Evolutionary conservation across 257 asterid genomes (phyloP).

Genomic region (Phtheirospermum japonicum): DNA sequence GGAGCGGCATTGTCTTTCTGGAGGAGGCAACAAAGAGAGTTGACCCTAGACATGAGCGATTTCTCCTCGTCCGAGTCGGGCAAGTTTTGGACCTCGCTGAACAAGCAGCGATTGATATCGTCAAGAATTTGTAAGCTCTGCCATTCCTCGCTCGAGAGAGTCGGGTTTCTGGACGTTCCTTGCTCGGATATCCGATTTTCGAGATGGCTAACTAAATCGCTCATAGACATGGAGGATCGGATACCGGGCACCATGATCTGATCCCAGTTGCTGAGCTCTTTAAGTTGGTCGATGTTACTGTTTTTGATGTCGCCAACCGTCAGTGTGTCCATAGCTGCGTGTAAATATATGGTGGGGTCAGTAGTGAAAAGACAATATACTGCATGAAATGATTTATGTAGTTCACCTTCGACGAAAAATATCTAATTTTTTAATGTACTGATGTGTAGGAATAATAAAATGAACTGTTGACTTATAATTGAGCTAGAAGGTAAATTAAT

Average conservation of each 20-base stretch:
- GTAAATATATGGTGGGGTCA: constrained; percentile 2
- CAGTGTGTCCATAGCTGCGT: constrained; percentile 45
- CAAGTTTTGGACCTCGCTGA: constrained; percentile 54
- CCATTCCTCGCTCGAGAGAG: constrained; percentile 71
- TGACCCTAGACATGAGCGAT: constrained; percentile 79
- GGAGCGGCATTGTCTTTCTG: constrained; percentile 59
- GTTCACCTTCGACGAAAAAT: too few relatives aligned
- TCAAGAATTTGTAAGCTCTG: constrained; percentile 70
- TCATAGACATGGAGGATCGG: constrained; percentile 85
- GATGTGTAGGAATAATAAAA: too few relatives aligned
- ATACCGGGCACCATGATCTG: constrained; percentile 77
- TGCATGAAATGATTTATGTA: too few relatives aligned
- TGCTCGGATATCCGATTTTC: constrained; percentile 79
- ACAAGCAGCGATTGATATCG: constrained; percentile 61
- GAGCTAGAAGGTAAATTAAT: too few relatives aligned
- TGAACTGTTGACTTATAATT: too few relatives aligned
- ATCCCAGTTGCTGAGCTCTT: constrained; percentile 67
- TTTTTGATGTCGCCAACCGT: constrained; percentile 46
- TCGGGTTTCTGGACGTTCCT: constrained; percentile 42
- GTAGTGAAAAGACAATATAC: background rate
- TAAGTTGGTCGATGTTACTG: constrained; percentile 50
- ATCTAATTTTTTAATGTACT: too few relatives aligned
- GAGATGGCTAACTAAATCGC: constrained; percentile 83
- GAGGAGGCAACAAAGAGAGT: constrained; percentile 90
- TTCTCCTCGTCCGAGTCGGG: constrained; percentile 64